Evolutionary conservation across 805 yeast species (phyloP), one percentile per base, ranked within the genome.

Genomic region (Saccharomycopsis fodiens): DNA sequence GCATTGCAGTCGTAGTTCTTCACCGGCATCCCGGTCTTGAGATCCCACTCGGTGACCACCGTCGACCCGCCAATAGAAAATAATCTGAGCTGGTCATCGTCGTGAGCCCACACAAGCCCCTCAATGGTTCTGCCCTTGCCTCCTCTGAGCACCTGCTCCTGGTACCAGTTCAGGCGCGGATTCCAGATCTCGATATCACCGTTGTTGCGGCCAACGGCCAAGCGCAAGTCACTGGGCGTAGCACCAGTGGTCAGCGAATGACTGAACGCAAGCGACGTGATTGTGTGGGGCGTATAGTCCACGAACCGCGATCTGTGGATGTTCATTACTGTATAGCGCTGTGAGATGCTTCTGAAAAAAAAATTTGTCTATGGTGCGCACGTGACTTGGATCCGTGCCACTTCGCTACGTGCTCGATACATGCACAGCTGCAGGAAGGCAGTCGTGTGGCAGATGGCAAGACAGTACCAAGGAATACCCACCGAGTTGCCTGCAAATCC

Each of bases 141-240:
- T 10, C 97, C 97, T 45, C 74, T 76, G 37, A 91, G 69, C 0
- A 76, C 67, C 17, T 64, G 61, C 57, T 93, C 97, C 52, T 85
- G 87, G 44, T 77, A 66, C 97, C 97, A 89, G 56, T 76, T 74
- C 51, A 73, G 70, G 56, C 79, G 71, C 35, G 96, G 96, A 61
- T 86, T 86, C 96, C 97, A 91, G 29, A 93, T 79, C 63, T 93
- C 98, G 48, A 93, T 84, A 57, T 89, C 89, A 34, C 99, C 99
- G 59, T 93, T 89, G 39, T 86, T 76, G 61, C 97, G 74, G 25
- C 96, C 97, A 4, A 91, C 84, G 1, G 97, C 97, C 32, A 93
- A 65, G 49, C 96, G 71, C 45, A 87, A 67, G 48, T 76, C 80
- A 20, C 61, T 63, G 22, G 77, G 79, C 1, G 78, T 68, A 39